Percentiles rank a stretch among this genome's conserved stretches.
These are phyloP conservation scores for Fusarium chaquense DNA, from an alignment of 2,329 filamentous ascomycete genomes.

Conservation along the genomic window DNA sequence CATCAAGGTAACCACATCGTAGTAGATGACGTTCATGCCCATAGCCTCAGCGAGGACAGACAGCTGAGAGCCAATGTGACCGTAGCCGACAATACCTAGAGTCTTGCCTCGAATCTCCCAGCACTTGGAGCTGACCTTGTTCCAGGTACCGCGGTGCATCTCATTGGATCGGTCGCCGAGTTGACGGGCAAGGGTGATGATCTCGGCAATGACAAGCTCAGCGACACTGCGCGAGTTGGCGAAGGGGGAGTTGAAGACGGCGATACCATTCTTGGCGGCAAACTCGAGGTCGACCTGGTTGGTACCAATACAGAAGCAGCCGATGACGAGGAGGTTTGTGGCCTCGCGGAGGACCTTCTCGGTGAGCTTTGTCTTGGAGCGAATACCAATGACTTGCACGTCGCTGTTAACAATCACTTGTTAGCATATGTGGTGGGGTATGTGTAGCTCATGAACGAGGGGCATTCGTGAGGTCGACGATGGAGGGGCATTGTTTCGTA, in stretches of 20 bases:
- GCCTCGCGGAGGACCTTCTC: slow-evolving; percentile 87
- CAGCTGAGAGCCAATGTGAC: slow-evolving; percentile 95
- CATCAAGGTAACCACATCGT: slow-evolving; percentile 95
- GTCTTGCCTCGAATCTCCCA: slow-evolving; percentile 99
- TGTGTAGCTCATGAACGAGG: slow-evolving; percentile 22
- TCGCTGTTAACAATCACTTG: slow-evolving; percentile 66
- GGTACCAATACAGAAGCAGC: slow-evolving; percentile 99
- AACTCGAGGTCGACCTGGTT: slow-evolving; percentile 92
- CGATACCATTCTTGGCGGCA: slow-evolving; percentile 86
- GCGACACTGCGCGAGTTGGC: slow-evolving; percentile 97
- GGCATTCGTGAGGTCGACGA: slow-evolving; percentile 16
- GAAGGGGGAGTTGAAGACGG: slow-evolving; percentile 99
- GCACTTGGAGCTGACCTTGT: slow-evolving; percentile 96
- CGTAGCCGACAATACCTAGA: slow-evolving; percentile 94
- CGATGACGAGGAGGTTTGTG: slow-evolving; percentile 93
- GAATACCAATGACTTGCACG: slow-evolving; percentile 97
- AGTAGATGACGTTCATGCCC: slow-evolving; percentile 99
- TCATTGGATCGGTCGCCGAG: slow-evolving; percentile 93
- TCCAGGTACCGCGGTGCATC: slow-evolving; percentile 95
- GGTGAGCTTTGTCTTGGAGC: slow-evolving; percentile 96
- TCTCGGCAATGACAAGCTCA: slow-evolving; percentile 93
- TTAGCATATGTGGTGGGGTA: slow-evolving; percentile 35
- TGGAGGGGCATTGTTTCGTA: slow-evolving; percentile 37
- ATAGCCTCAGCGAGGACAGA: slow-evolving; percentile 96
- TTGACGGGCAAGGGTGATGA: slow-evolving; percentile 91